Conservation (phyloP, 2,329 filamentous ascomycete genomes). For the Verticillium nubilum region DNA sequence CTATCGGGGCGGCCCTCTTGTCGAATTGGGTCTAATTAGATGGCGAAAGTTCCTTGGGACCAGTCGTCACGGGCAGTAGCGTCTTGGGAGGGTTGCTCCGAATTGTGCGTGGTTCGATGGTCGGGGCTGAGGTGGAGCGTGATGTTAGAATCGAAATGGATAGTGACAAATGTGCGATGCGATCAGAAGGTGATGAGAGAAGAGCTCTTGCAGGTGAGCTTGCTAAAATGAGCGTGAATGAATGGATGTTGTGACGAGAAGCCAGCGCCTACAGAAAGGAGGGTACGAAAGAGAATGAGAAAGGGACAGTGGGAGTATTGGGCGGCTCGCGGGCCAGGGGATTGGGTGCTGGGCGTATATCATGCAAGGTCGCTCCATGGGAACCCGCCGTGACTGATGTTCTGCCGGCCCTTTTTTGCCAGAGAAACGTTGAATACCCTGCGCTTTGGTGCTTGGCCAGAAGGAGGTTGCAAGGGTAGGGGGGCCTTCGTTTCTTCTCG, state of each 20-base stretch:
- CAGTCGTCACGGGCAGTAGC: not conserved
- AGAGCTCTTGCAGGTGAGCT: slow-evolving; percentile 12
- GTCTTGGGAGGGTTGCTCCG: not conserved
- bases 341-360: slow-evolving; percentile 13
- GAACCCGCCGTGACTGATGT: not conserved
- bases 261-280: slow-evolving; percentile 19
- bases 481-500: not conserved
- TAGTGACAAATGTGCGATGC: not conserved
- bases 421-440: slow-evolving; percentile 1
- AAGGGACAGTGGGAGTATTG: not conserved
- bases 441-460: slow-evolving; percentile 2
- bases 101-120: not conserved
- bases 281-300: slow-evolving; percentile 4
- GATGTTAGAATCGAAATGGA: slow-evolving; percentile 3
- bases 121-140: not conserved
- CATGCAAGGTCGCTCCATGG: slow-evolving; percentile 13
- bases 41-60: not conserved
- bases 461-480: not conserved
- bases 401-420: not conserved
- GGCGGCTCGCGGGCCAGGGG: slow-evolving; percentile 2
- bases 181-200: slow-evolving; percentile 9
- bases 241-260: slow-evolving; percentile 19
- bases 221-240: slow-evolving; percentile 12
- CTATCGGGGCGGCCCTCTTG: not conserved
- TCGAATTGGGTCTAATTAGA: not conserved